Evolutionary conservation across 2,329 filamentous ascomycete species (phyloP).

Genomic region (Amesomyces nigricolor): DNA sequence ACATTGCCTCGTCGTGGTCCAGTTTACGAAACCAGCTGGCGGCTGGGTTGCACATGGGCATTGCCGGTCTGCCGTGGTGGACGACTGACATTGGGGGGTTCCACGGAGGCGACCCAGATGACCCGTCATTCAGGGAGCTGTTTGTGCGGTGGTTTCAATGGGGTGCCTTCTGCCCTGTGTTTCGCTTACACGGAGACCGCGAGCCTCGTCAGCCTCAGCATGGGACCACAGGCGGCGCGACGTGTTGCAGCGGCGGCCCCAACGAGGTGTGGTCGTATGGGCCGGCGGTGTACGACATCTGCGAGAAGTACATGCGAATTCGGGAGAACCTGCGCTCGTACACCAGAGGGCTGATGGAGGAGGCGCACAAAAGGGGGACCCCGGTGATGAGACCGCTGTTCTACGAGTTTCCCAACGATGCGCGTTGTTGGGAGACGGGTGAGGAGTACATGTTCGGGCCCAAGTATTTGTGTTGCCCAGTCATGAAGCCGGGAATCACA

Average conservation of each 20-base stretch:
- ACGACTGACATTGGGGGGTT: conserved; percentile 13
- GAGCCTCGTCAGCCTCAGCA: conserved; percentile 9
- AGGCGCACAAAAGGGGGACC: conserved; percentile 3
- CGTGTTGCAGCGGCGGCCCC: conserved; percentile 1
- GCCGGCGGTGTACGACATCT: conserved; percentile 4
- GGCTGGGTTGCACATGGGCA: conserved; percentile 10
- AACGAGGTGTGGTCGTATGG: conserved; percentile 14
- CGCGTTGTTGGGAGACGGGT: conserved; percentile 5
- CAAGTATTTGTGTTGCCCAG: conserved; percentile 8
- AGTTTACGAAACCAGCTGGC: conserved; percentile 8
- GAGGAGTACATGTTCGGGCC: conserved; percentile 10
- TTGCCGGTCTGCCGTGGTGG: conserved; percentile 10
- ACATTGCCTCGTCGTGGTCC: conserved; percentile 8
- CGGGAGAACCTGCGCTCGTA: conserved; percentile 5
- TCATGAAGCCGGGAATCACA: not conserved
- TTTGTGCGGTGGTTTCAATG: conserved; percentile 11
- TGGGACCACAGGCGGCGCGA: conserved; percentile 6
- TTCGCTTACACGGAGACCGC: conserved; percentile 9
- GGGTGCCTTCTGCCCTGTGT: conserved; percentile 9
- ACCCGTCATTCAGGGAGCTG: conserved; percentile 4
- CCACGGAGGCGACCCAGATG: conserved; percentile 5
- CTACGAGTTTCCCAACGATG: conserved; percentile 7
- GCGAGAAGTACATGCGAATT: conserved; percentile 6
- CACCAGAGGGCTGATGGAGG: not conserved
- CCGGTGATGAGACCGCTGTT: conserved; percentile 10